Base-by-base conservation (phyloP, 345 rosid species). In the Noccaea bulbosa region DNA sequence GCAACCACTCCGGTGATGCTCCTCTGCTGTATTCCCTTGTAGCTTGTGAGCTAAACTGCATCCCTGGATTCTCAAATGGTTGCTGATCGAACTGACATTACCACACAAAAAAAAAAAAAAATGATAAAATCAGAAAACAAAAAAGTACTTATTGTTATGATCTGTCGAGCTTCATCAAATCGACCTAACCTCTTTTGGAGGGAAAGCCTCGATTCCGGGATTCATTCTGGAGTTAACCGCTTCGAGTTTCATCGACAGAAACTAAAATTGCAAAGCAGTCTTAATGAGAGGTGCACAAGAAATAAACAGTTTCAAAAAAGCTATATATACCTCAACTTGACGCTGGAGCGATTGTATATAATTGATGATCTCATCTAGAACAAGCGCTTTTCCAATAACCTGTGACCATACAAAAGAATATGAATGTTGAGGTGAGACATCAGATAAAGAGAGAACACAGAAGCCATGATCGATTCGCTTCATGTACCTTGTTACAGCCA, bases 351-450 rank as follows among this genome's bases (percentile, higher is more conserved):
- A 92, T 62, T 92, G 98, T 62, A 92, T 84, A 72, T 92, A 92
- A 75, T 92, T 92, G 70, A 92, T 92, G 62, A 92, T 92, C 87
- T 92, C 98, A 66, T 92, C 96, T 50, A 92, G 89, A 47, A 92
- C 96, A 61, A 92, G 83, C 3, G 96, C 98, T 82, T 89, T 92
- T 63, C 98, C 98, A 2, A 85, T 89, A 55, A 92, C 98, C 96
- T 92, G 87, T 92, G 87, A 65, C 62, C 50, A 71, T 5, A 40
- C 47, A 50, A 51, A 51, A 33, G 27, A 39, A 32, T 20, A 6
- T 8, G 24, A 5, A 37, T 49, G 17, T 32, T 40, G 10, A 27
- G 17, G 17, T 12, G 57, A 24, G 24, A 27, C 39, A 27, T 27
- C 4, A 43, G 37, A 16, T 35, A 35, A 64, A 49, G 37, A 65